Base-by-base conservation (phyloP, 2,329 filamentous ascomycete genomes). In the Colletotrichum somersetense region DNA sequence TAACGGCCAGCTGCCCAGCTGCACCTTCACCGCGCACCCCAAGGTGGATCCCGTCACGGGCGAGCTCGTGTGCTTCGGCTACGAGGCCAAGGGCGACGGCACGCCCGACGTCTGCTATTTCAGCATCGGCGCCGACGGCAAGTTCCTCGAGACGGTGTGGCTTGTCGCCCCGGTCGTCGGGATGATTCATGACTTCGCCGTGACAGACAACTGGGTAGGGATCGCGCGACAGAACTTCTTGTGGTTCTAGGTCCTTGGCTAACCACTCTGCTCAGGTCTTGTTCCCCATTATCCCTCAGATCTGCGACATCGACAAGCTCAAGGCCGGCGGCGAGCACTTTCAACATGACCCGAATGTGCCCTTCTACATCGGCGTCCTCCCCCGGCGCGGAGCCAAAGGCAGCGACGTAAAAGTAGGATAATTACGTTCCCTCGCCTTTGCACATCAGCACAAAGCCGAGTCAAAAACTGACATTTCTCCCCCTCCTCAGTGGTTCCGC, bases 11-110 rank as follows among this genome's bases (percentile, higher is more conserved):
- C 74, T 82, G 8, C 71, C 75, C 2, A 78, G 77, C 14, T 77
- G 78, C 16, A 85, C 82, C 0, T 83, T 84, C 72, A 83, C 82
- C 0, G 83, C 83, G 0, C 83, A 85, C 75, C 83, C 83, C 0
- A 85, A 85, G 72, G 75, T 83, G 62, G 83, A 85, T 74, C 82
- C 82, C 0, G 73, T 74, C 12, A 83, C 82, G 1, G 77, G 79
- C 3, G 83, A 85, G 74, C 78, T 85, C 75, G 75, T 84, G 2
- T 80, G 79, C 66, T 82, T 82, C 62, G 83, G 82, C 1, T 84
- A 83, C 62, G 83, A 84, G 72, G 83, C 83, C 0, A 81, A 78
- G 50, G 82, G 83, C 0, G 79, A 82, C 63, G 82, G 80, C 0
- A 82, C 81, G 0, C 77, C 77, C 0, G 83, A 85, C 71, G 73